Evolutionary conservation across 1,284 basidiomycete genomes (phyloP).

Genomic region (Lentinula novae-zelandiae): DNA sequence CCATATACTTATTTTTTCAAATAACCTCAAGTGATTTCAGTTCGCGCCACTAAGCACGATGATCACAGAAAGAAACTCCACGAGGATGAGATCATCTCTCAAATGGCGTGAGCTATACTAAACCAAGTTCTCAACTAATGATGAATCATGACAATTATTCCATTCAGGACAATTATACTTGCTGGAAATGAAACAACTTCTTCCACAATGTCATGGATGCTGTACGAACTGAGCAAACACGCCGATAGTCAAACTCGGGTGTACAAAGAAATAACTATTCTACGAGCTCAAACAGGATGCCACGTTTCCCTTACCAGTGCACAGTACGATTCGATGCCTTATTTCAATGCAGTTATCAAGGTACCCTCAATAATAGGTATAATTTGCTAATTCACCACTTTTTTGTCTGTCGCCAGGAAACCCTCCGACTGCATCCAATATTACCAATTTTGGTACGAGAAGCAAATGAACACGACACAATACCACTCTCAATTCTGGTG

Average conservation of each 20-base stretch:
- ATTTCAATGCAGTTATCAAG: conserved; percentile 23
- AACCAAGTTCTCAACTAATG: background rate
- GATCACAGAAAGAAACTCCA: conserved; percentile 19
- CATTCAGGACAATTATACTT: conserved; percentile 20
- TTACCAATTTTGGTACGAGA: conserved; percentile 16
- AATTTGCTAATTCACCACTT: background rate
- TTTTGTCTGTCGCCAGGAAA: conserved; percentile 17
- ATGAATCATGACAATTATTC: background rate
- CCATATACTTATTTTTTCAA: background rate
- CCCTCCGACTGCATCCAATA: conserved; percentile 23
- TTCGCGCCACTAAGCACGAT: conserved; percentile 21
- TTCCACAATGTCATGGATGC: conserved; percentile 21
- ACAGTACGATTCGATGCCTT: conserved; percentile 27
- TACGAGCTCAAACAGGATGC: conserved; percentile 19
- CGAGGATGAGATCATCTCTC: conserved; percentile 24
- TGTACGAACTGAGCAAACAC: conserved; percentile 26
- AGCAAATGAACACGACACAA: conserved; percentile 20
- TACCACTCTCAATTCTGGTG: conserved; percentile 22
- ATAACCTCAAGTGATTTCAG: background rate
- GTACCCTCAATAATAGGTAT: conserved; percentile 11
- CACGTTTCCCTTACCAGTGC: conserved; percentile 20
- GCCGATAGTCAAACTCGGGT: conserved; percentile 25
- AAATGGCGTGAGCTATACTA: conserved; percentile 11
- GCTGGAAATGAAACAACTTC: conserved; percentile 26
- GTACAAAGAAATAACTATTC: conserved; percentile 25